These are phyloP conservation scores for Didymella glomerata DNA, from an alignment of 2,329 filamentous ascomycete species.

Conservation along the genomic window DNA sequence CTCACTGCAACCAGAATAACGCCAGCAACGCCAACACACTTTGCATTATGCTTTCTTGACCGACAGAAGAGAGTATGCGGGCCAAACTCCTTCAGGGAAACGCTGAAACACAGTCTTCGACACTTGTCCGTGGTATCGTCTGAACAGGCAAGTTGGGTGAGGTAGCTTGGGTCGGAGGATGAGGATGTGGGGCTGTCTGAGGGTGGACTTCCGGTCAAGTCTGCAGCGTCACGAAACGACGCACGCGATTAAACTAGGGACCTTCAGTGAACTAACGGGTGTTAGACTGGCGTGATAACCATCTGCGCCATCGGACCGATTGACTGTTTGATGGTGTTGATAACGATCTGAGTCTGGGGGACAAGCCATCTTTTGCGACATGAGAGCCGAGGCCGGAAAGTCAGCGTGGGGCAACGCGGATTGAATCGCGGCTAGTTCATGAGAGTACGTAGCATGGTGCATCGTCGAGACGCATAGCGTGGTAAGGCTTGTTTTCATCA, in stretches of 20 bases:
- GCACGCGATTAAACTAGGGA: neutral
- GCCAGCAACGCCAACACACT: neutral
- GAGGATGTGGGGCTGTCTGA: neutral
- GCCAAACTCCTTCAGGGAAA: neutral
- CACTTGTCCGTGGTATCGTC: neutral
- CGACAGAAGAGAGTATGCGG: neutral
- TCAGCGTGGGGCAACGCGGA: neutral
- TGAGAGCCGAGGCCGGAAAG: no score
- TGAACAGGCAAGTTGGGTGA: neutral
- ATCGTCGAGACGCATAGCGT: no score
- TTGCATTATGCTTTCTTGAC: neutral
- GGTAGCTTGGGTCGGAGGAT: neutral
- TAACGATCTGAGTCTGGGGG: neutral
- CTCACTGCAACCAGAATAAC: neutral
- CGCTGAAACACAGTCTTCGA: neutral
- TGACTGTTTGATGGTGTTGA: neutral
- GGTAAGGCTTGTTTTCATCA: no score
- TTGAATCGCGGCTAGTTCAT: neutral
- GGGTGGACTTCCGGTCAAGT: neutral
- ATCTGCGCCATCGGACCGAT: conserved; percentile 49
- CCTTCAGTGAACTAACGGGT: conserved; percentile 29
- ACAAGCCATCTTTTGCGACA: no score
- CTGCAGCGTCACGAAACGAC: neutral
- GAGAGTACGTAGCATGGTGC: no score
- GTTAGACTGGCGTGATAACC: conserved; percentile 58